Percentiles rank a stretch among this genome's conserved stretches.
Conservation (phyloP, 768 basidiomycete genomes). For the Roridomyces roridus region DNA sequence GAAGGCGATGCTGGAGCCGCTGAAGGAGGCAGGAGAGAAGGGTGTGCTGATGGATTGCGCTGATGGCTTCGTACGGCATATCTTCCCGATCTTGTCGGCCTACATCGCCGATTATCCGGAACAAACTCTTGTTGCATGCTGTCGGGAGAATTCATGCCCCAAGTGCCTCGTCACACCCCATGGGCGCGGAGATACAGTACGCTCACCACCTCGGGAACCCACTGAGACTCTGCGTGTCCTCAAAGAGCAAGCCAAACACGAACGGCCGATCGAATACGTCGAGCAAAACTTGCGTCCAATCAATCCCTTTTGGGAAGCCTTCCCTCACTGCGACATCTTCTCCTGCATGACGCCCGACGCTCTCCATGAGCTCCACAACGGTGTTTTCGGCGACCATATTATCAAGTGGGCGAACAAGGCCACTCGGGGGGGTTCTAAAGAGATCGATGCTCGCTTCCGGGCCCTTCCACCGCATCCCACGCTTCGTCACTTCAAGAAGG, state of each 20-base stretch:
- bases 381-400: slow-evolving; percentile 51
- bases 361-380: slow-evolving; percentile 56
- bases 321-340: slow-evolving; percentile 49
- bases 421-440: slow-evolving; percentile 10
- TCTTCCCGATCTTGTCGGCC: slow-evolving; percentile 12
- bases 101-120: slow-evolving; percentile 5
- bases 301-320: slow-evolving; percentile 44
- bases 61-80: not conserved
- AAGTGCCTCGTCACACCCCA: not conserved
- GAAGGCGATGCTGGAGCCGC: slow-evolving; percentile 27
- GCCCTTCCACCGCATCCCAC: not conserved
- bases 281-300: slow-evolving; percentile 18
- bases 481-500: slow-evolving; percentile 39
- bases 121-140: not conserved
- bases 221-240: not conserved
- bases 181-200: not conserved
- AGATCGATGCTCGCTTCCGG: slow-evolving; percentile 33
- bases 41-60: slow-evolving; percentile 16
- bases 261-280: slow-evolving; percentile 21
- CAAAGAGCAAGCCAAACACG: slow-evolving; percentile 23
- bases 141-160: slow-evolving; percentile 16
- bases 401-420: slow-evolving; percentile 37
- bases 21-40: slow-evolving; percentile 11
- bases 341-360: slow-evolving; percentile 44
- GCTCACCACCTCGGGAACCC: not conserved